Evolutionary conservation across 2,329 filamentous ascomycete genomes (phyloP).

Genomic region (Alternaria sp.): DNA sequence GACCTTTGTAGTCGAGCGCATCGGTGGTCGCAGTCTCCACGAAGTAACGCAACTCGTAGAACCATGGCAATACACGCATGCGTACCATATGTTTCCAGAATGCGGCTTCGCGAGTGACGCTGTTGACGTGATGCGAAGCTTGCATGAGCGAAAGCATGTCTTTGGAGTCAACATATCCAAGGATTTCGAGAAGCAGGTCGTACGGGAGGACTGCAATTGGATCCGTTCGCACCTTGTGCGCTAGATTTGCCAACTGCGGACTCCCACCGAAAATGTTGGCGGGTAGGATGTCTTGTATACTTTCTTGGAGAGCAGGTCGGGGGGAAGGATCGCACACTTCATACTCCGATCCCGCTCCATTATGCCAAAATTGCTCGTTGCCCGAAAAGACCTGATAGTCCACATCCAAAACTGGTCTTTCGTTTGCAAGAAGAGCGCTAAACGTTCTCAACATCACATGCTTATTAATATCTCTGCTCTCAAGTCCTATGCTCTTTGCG

Average conservation of each 20-base stretch:
- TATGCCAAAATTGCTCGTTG: constrained; percentile 17
- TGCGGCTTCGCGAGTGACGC: neutral
- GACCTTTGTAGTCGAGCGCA: constrained; percentile 19
- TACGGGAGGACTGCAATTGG: constrained; percentile 18
- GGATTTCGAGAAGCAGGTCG: constrained; percentile 16
- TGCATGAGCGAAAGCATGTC: constrained; percentile 16
- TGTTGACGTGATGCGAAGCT: constrained; percentile 18
- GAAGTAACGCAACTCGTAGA: constrained; percentile 13
- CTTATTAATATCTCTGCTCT: constrained; percentile 10
- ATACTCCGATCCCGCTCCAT: constrained; percentile 25
- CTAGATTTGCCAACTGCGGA: neutral
- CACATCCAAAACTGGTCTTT: constrained; percentile 3
- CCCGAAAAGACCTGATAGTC: constrained; percentile 18
- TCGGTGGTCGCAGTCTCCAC: neutral
- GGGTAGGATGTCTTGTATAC: constrained; percentile 13
- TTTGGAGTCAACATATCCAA: constrained; percentile 8
- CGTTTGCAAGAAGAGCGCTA: constrained; percentile 4
- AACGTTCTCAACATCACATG: constrained; percentile 17
- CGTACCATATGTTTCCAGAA: constrained; percentile 26
- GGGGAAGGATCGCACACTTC: constrained; percentile 12
- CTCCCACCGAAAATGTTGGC: constrained; percentile 3
- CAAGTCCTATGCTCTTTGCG: constrained; percentile 13
- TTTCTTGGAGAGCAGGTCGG: constrained; percentile 1
- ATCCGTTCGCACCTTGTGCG: constrained; percentile 16
- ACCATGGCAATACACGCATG: constrained; percentile 19